Percentiles rank a stretch among this genome's conserved stretches.
These are phyloP conservation scores for Neurospora discreta DNA, from an alignment of 495 filamentous ascomycete genomes.

Conservation along the genomic window DNA sequence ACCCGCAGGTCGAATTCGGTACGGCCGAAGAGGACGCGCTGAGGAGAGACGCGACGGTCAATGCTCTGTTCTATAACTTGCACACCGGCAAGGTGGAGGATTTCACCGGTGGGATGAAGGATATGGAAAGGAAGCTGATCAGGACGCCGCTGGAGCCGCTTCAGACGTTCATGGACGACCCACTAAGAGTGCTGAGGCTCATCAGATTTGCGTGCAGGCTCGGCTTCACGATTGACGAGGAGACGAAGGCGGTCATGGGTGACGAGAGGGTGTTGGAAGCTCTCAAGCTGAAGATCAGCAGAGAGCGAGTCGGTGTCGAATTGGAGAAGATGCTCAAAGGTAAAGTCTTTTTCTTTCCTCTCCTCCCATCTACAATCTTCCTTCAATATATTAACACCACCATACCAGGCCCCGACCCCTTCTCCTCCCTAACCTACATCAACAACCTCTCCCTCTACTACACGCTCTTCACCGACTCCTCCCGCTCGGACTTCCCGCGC, in stretches of 20 bases:
- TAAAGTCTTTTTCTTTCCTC: conserved; percentile 14
- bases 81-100: conserved; percentile 71
- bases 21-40: conserved; percentile 82
- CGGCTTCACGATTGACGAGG: conserved; percentile 60
- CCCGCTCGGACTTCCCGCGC: conserved; percentile 20
- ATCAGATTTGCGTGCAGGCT: conserved; percentile 84
- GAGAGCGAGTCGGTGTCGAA: conserved; percentile 76
- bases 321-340: conserved; percentile 84
- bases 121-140: conserved; percentile 62
- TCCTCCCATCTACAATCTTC: neutral
- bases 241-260: conserved; percentile 63
- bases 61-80: conserved; percentile 93
- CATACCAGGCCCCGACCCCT: conserved; percentile 53
- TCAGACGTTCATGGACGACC: conserved; percentile 92
- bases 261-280: conserved; percentile 60
- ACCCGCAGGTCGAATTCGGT: conserved; percentile 88
- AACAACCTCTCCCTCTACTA: conserved; percentile 64
- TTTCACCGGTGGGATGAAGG: conserved; percentile 65
- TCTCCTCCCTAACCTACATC: conserved; percentile 56
- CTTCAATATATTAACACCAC: neutral
- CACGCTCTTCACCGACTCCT: conserved; percentile 67
- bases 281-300: conserved; percentile 80
- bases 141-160: conserved; percentile 81
- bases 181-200: conserved; percentile 76
- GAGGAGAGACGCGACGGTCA: conserved; percentile 85